phyloP scores from a whole-genome alignment of 768 basidiomycete species.

The Termitomyces sp. region DNA sequence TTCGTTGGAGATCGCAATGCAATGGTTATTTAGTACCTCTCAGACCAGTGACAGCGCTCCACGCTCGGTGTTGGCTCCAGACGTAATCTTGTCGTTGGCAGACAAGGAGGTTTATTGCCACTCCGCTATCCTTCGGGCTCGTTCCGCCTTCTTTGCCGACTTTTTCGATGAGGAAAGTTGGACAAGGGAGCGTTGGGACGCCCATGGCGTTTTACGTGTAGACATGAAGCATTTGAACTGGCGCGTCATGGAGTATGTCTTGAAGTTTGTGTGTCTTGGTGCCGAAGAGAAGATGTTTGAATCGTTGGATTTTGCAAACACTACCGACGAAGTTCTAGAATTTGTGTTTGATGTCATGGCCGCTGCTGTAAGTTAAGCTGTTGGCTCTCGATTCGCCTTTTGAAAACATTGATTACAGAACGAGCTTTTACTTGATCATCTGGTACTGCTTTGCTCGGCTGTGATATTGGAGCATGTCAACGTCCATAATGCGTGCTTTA shows the following conservation, averaged over 20 bases:
- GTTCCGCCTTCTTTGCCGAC: constrained; percentile 77
- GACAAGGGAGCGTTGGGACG: constrained; percentile 58
- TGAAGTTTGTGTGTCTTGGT: constrained; percentile 76
- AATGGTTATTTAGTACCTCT: constrained; percentile 37
- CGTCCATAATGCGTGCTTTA: constrained; percentile 69
- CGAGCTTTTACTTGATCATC: constrained; percentile 82
- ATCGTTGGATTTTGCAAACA: constrained; percentile 54
- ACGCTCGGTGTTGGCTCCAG: constrained; percentile 37
- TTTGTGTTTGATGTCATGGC: constrained; percentile 86
- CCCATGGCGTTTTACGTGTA: constrained; percentile 49
- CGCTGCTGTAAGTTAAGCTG: constrained; percentile 55
- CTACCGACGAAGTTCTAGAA: constrained; percentile 72
- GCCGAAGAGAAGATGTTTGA: constrained; percentile 64
- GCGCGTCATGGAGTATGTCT: constrained; percentile 69
- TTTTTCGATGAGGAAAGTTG: constrained; percentile 84
- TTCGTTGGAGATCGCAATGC: constrained; percentile 47
- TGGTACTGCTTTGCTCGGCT: constrained; percentile 77
- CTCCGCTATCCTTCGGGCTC: constrained; percentile 72
- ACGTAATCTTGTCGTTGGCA: constrained; percentile 66
- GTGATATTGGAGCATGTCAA: constrained; percentile 64
- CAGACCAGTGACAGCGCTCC: constrained; percentile 13
- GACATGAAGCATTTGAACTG: constrained; percentile 68
- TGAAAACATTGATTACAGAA: constrained; percentile 40
- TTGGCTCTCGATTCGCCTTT: not conserved
- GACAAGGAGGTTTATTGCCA: constrained; percentile 65